These are phyloP conservation scores for Aspergillus carlsbadensis DNA, from an alignment of 495 filamentous ascomycete species.

Conservation along the genomic window DNA sequence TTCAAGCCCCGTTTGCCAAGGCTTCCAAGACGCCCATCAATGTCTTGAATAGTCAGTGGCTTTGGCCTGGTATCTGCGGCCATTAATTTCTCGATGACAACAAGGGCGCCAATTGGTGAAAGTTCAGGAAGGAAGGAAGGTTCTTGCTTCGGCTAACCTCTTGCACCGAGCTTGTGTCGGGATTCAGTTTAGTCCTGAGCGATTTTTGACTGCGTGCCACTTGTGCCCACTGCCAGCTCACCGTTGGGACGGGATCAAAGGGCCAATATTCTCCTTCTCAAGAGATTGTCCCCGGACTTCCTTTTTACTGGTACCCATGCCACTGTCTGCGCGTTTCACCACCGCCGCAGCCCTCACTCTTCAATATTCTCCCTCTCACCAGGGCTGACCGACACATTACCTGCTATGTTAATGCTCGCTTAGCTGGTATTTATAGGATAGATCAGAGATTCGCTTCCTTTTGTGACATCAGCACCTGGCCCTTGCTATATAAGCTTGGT, in stretches of 20 bases:
- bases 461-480: neutral
- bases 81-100: neutral
- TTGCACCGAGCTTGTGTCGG: neutral
- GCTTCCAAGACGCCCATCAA: neutral
- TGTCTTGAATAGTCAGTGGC: constrained; percentile 4
- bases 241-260: neutral
- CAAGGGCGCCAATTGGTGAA: neutral
- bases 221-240: constrained; percentile 13
- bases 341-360: neutral
- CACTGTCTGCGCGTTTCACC: neutral
- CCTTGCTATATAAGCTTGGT: neutral
- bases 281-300: neutral
- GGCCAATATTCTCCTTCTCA: neutral
- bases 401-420: neutral
- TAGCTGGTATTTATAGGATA: neutral
- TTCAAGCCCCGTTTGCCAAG: constrained; percentile 18
- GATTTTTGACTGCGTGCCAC: constrained; percentile 7
- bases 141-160: neutral
- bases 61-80: neutral
- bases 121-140: neutral
- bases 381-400: neutral
- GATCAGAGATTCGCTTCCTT: neutral
- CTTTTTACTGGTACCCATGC: neutral
- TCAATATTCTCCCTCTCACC: neutral
- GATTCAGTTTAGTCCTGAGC: constrained; percentile 2